These are phyloP conservation scores for Claviceps sp. DNA, from an alignment of 2,329 filamentous ascomycete species.

Conservation along the genomic window DNA sequence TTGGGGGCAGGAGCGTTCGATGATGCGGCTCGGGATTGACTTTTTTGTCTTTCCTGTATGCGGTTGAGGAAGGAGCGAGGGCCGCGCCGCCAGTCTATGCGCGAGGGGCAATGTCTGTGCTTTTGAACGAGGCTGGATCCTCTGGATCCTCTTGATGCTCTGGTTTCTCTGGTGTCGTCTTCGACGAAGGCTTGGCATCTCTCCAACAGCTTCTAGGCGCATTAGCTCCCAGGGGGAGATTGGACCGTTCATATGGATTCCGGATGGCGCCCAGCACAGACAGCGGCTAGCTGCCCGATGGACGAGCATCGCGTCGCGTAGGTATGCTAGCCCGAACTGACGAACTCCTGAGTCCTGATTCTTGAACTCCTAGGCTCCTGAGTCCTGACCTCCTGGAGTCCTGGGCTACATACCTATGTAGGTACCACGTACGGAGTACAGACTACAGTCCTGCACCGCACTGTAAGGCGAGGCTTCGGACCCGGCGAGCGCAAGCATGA, in stretches of 20 bases:
- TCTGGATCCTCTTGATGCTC: background rate
- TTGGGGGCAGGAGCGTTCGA: background rate
- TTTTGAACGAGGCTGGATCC: background rate
- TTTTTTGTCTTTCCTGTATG: background rate
- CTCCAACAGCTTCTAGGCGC: background rate
- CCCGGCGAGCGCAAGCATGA: background rate
- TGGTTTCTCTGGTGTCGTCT: background rate
- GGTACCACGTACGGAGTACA: too few relatives aligned
- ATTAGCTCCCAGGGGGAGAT: conserved; percentile 4
- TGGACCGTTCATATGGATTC: conserved; percentile 1
- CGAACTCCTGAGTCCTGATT: background rate
- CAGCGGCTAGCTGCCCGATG: background rate
- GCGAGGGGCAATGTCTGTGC: background rate
- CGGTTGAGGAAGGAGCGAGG: background rate
- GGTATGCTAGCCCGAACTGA: background rate
- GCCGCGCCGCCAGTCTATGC: background rate
- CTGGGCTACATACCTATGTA: too few relatives aligned
- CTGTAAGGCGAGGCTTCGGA: background rate
- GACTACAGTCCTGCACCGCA: too few relatives aligned
- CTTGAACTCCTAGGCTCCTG: background rate
- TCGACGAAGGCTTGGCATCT: background rate
- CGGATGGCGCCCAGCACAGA: conserved; percentile 1
- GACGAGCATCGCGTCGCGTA: background rate
- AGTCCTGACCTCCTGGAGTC: too few relatives aligned
- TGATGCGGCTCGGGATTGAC: background rate